Evolutionary conservation across 148 eudicot species (phyloP).

Genomic region (Dysphania ambrosioides): DNA sequence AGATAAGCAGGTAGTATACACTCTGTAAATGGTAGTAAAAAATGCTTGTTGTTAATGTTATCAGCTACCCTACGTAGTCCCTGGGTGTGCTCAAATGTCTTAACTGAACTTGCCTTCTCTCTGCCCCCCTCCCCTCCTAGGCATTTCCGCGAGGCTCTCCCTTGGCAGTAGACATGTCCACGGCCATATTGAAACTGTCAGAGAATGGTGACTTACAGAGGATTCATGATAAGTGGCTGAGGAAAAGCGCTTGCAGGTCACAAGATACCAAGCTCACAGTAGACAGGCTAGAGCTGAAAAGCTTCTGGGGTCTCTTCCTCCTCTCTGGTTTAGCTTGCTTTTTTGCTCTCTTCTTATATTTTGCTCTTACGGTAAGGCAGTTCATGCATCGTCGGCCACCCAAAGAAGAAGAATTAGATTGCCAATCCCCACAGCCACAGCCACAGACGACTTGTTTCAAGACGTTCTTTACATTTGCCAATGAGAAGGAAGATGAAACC

Average conservation of each 20-base stretch:
- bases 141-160: conserved; percentile 75
- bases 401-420: conserved; percentile 18
- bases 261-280: conserved; percentile 49
- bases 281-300: conserved; percentile 50
- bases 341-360: no score
- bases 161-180: conserved; percentile 64
- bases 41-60: not conserved
- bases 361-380: conserved; percentile 49
- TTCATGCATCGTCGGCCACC: conserved; percentile 40
- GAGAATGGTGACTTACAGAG: conserved; percentile 72
- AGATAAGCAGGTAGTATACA: not conserved
- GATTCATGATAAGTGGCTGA: conserved; percentile 82
- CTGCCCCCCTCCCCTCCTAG: conserved; percentile 29
- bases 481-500: conserved; percentile 51
- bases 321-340: conserved; percentile 53
- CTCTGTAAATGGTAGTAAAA: not conserved
- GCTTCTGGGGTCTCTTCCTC: conserved; percentile 85
- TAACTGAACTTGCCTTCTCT: not conserved
- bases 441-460: conserved; percentile 33
- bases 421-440: no score
- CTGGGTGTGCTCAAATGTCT: not conserved
- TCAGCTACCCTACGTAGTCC: no score
- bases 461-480: conserved; percentile 53
- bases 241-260: conserved; percentile 64
- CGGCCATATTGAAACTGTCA: conserved; percentile 63